phyloP scores from a whole-genome alignment of 2,329 filamentous ascomycete genomes.

The Talaromyces sp. region DNA sequence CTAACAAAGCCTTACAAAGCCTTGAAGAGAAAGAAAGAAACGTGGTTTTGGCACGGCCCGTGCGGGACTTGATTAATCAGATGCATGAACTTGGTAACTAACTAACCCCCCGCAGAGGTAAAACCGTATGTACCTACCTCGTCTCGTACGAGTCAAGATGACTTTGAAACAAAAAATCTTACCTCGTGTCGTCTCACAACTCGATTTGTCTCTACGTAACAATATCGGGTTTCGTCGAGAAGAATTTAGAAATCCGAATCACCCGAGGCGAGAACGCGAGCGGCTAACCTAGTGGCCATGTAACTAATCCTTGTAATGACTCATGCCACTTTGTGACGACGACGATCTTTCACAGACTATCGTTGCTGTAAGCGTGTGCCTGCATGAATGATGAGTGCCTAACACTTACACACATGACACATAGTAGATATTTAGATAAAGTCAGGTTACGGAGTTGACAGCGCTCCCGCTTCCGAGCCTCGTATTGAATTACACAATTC shows the following conservation, averaged over 20 bases:
- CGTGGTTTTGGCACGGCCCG: slow-evolving; percentile 1
- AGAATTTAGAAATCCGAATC: not conserved
- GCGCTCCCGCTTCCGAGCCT: not conserved
- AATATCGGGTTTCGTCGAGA: not conserved
- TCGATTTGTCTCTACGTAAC: not conserved
- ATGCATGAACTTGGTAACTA: not conserved
- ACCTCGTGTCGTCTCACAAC: not conserved
- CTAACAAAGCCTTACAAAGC: not conserved
- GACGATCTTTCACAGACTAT: slow-evolving; percentile 5
- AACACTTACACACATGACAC: not conserved
- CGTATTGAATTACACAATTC: not conserved
- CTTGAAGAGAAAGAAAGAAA: not conserved
- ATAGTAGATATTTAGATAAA: not conserved
- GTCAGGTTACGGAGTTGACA: not conserved
- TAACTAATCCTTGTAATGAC: not conserved
- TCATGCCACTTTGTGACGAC: not conserved
- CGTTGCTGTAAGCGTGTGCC: not conserved
- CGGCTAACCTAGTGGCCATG: not conserved
- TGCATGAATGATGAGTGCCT: not conserved
- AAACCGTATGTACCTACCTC: not conserved
- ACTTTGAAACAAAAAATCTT: not conserved
- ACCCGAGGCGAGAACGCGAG: not conserved
- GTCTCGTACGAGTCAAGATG: not conserved
- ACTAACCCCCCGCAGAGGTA: not conserved
- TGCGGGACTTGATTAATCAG: not conserved